phyloP scores from a whole-genome alignment of 2,329 filamentous ascomycete genomes.

The Colletotrichum camelliae region DNA sequence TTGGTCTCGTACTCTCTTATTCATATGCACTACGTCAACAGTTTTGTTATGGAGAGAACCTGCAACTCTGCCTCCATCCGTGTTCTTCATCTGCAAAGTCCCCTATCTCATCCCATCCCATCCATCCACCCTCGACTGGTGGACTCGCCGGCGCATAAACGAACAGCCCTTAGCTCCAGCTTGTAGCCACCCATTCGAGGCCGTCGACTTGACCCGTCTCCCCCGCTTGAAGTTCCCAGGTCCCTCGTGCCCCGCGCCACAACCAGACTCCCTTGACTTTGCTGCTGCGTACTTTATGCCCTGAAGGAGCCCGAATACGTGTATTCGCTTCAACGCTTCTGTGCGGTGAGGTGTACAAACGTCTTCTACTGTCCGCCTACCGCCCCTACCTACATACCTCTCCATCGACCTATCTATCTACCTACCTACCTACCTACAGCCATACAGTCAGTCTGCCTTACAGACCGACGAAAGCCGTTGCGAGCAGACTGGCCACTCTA shows the following conservation, averaged over 20 bases:
- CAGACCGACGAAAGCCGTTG: slow-evolving; percentile 5
- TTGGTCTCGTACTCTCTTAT: not conserved
- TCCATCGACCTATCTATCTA: not conserved
- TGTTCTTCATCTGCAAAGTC: not conserved
- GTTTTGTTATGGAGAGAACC: not conserved
- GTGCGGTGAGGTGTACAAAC: slow-evolving; percentile 7
- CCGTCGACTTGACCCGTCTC: not conserved
- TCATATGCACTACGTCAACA: not conserved
- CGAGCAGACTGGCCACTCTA: not conserved
- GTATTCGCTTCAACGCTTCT: slow-evolving; percentile 7
- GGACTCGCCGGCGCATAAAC: slow-evolving; percentile 12
- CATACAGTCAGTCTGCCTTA: not conserved
- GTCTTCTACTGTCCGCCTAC: not conserved
- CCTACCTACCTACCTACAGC: not conserved
- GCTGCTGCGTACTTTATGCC: not conserved
- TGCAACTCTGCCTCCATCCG: not conserved
- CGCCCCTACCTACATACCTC: not conserved
- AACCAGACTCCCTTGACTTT: not conserved
- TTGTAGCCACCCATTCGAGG: slow-evolving; percentile 8
- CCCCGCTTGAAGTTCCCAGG: not conserved
- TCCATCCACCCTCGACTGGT: not conserved
- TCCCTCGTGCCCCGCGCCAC: slow-evolving; percentile 14
- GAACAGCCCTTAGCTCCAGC: slow-evolving; percentile 13
- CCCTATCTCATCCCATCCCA: not conserved
- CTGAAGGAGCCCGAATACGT: slow-evolving; percentile 5